A percentile compares a stretch with the other conserved stretches of the same genome.
phyloP scores from a whole-genome alignment of 2,329 filamentous ascomycete genomes.

The Diaporthe aspalathi region DNA sequence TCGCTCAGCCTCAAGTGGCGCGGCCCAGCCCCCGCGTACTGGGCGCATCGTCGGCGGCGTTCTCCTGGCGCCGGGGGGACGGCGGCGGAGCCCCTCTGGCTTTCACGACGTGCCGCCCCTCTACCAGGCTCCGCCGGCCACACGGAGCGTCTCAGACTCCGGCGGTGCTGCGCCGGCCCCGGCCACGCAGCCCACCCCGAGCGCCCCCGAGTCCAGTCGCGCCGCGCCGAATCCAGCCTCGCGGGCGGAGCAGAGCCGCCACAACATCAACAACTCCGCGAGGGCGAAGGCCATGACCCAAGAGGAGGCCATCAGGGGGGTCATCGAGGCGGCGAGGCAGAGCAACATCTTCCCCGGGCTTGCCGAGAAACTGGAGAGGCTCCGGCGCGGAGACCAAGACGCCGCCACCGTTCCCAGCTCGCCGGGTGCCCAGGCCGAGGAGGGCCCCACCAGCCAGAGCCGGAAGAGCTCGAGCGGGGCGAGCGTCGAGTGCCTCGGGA shows the following conservation, averaged over 20 bases:
- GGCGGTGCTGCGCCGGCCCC: background rate
- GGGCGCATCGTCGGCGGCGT: background rate
- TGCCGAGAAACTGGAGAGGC: background rate
- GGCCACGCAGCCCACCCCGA: background rate
- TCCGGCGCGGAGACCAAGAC: background rate
- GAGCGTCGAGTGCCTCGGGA: background rate
- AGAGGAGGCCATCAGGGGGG: background rate
- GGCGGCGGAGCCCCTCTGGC: background rate
- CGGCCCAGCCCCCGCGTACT: background rate
- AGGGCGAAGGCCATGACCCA: too few species aligned
- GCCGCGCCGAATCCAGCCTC: background rate
- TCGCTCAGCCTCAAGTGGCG: background rate
- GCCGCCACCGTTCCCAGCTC: background rate
- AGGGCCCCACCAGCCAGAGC: background rate
- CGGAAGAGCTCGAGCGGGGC: slow-evolving; percentile 3
- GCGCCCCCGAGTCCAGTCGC: too few species aligned
- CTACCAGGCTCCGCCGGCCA: too few species aligned
- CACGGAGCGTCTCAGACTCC: too few species aligned
- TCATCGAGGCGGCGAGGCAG: background rate
- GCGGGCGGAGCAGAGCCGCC: background rate
- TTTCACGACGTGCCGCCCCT: background rate
- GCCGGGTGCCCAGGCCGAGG: background rate
- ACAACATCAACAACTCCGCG: background rate
- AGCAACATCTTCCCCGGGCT: background rate
- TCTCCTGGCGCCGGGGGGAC: background rate